A percentile compares a stretch with the other conserved stretches of the same genome.
Evolutionary conservation across 2,329 filamentous ascomycete species (phyloP).

Genomic region (Graphiopsis chlorocephala): DNA sequence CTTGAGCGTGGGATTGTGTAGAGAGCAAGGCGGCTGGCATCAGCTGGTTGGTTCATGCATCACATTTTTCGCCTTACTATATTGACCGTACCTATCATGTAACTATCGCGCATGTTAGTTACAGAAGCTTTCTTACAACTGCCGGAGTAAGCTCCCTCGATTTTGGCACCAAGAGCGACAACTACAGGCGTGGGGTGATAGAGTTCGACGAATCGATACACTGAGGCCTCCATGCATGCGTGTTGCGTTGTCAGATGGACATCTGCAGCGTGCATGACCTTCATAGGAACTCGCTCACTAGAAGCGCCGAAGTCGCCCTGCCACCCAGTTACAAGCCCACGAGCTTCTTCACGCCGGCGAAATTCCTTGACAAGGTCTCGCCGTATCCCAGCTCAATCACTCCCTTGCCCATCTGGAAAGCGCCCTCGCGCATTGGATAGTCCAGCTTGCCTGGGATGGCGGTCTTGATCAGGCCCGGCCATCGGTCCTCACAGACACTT

Average conservation of each 20-base stretch:
- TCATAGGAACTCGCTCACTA: neutral
- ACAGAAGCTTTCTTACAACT: neutral
- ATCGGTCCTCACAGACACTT: constrained; percentile 76
- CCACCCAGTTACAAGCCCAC: constrained; percentile 17
- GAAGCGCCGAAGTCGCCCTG: neutral
- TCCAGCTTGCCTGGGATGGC: constrained; percentile 75
- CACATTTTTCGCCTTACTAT: neutral
- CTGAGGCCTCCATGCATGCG: constrained; percentile 7
- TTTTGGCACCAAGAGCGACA: neutral
- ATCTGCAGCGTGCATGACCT: neutral
- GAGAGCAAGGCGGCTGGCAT: neutral
- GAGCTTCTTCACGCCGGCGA: constrained; percentile 42
- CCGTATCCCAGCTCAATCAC: constrained; percentile 51
- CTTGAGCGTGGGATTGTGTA: neutral
- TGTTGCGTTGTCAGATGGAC: constrained; percentile 12
- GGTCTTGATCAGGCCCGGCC: constrained; percentile 59
- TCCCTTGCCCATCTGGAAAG: constrained; percentile 44
- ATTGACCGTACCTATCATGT: neutral
- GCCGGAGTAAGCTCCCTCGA: constrained; percentile 1
- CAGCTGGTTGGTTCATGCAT: neutral
- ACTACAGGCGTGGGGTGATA: neutral
- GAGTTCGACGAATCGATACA: constrained; percentile 6
- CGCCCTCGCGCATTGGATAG: constrained; percentile 65
- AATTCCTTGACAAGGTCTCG: constrained; percentile 37
- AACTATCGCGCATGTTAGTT: neutral